These are phyloP conservation scores for Aspergillus pseudonomiae DNA, from an alignment of 2,329 filamentous ascomycete genomes.

Conservation along the genomic window DNA sequence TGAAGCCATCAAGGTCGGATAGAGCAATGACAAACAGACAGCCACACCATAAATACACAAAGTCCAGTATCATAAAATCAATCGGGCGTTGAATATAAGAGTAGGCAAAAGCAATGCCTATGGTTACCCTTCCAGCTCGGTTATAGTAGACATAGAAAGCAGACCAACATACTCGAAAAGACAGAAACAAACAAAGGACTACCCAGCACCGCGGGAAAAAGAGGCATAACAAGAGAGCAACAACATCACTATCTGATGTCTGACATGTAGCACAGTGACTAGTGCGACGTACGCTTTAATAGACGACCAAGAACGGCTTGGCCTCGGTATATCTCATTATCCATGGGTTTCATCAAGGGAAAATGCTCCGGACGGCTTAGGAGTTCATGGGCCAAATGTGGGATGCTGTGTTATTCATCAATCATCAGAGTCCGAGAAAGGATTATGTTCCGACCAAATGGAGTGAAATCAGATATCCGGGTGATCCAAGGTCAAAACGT, in stretches of 20 bases:
- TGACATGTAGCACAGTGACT: not conserved
- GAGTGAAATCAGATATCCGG: not conserved
- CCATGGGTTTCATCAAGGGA: not conserved
- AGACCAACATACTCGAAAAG: not conserved
- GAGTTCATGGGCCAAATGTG: not conserved
- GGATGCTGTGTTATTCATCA: slow-evolving; percentile 3
- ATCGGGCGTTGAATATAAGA: not conserved
- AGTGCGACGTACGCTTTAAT: not conserved
- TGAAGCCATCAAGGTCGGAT: not conserved
- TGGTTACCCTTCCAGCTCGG: not conserved
- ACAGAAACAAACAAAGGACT: not conserved
- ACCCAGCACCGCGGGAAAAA: not conserved
- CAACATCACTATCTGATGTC: not conserved
- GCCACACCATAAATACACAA: not conserved
- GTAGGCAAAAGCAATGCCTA: not conserved
- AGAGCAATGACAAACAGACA: not conserved
- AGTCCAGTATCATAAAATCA: not conserved
- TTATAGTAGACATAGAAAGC: not conserved
- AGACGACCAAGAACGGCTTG: not conserved
- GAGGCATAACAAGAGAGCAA: not conserved
- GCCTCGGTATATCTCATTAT: slow-evolving; percentile 4
- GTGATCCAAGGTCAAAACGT: slow-evolving; percentile 4
- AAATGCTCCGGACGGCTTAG: not conserved
- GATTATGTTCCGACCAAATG: not conserved
- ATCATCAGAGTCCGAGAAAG: not conserved